Conservation (phyloP, 495 filamentous ascomycete genomes). For the Neurospora sp. region DNA sequence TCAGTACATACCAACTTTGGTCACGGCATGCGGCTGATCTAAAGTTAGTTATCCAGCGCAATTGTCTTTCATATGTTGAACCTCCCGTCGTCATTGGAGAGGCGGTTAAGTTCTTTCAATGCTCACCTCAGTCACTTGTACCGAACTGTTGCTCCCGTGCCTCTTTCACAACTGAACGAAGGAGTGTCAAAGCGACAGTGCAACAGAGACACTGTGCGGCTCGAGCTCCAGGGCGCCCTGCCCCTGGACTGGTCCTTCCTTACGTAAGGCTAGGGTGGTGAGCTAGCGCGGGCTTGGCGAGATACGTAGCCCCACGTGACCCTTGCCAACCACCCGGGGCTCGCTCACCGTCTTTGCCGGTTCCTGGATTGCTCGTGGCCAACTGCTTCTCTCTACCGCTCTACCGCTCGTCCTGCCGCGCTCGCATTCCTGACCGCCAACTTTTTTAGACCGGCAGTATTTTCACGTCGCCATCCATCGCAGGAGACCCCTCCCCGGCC, state of each 20-base stretch:
- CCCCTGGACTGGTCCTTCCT: neutral
- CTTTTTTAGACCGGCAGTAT: conserved; percentile 23
- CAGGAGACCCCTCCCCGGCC: conserved; percentile 12
- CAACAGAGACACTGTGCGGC: neutral
- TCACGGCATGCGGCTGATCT: neutral
- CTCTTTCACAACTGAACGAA: neutral
- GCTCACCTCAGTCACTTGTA: neutral
- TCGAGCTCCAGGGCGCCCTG: neutral
- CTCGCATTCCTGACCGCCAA: conserved; percentile 18
- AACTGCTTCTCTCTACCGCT: neutral
- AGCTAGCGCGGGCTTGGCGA: neutral
- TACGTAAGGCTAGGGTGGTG: neutral
- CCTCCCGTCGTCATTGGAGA: neutral
- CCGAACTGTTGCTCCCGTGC: neutral
- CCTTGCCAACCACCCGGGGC: neutral
- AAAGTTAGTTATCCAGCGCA: neutral
- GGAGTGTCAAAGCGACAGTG: neutral
- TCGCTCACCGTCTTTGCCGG: neutral
- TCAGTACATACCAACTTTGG: neutral
- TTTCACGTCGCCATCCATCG: conserved; percentile 10
- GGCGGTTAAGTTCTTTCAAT: neutral
- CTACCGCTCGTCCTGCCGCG: neutral
- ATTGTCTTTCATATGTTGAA: neutral
- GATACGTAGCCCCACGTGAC: conserved; percentile 1
- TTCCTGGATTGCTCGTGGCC: neutral